These are phyloP conservation scores for Phanerochaete sordida DNA, from an alignment of 768 basidiomycete species.

Conservation along the genomic window DNA sequence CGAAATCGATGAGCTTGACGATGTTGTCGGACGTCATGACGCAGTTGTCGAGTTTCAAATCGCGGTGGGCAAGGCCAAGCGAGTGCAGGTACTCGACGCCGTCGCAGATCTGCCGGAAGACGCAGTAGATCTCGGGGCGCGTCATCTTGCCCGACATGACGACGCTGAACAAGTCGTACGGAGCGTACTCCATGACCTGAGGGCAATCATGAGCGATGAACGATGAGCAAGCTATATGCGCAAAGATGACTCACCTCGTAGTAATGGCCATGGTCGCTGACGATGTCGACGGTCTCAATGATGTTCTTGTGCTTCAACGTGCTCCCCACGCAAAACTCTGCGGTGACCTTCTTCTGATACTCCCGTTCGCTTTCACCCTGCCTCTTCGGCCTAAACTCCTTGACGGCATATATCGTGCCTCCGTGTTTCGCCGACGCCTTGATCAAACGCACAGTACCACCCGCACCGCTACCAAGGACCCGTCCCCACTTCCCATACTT, in stretches of 20 bases:
- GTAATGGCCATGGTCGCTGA: constrained; percentile 95
- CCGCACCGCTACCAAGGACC: constrained; percentile 92
- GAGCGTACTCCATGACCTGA: constrained; percentile 99
- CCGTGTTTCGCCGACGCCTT: constrained; percentile 81
- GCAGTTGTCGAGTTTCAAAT: constrained; percentile 99
- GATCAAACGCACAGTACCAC: constrained; percentile 97
- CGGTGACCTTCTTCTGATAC: constrained; percentile 99
- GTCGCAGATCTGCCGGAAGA: constrained; percentile 97
- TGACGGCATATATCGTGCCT: constrained; percentile 88
- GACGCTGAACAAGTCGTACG: constrained; percentile 96
- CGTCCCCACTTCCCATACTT: constrained; percentile 99
- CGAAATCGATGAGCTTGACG: constrained; percentile 99
- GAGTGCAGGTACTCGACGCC: constrained; percentile 98
- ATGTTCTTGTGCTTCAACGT: constrained; percentile 94
- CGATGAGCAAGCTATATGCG: constrained; percentile 3
- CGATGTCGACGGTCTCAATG: constrained; percentile 97
- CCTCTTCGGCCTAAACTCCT: constrained; percentile 93
- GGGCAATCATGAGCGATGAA: neutral
- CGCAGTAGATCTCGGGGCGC: constrained; percentile 97
- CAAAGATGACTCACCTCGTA: constrained; percentile 74
- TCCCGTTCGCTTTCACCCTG: constrained; percentile 89
- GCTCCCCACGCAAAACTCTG: constrained; percentile 97
- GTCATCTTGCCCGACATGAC: constrained; percentile 99
- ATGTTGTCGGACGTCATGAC: constrained; percentile 96
- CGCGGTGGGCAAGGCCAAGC: constrained; percentile 96